These are phyloP conservation scores for Phylloporus gajari DNA, from an alignment of 1,284 basidiomycete species.

Conservation along the genomic window DNA sequence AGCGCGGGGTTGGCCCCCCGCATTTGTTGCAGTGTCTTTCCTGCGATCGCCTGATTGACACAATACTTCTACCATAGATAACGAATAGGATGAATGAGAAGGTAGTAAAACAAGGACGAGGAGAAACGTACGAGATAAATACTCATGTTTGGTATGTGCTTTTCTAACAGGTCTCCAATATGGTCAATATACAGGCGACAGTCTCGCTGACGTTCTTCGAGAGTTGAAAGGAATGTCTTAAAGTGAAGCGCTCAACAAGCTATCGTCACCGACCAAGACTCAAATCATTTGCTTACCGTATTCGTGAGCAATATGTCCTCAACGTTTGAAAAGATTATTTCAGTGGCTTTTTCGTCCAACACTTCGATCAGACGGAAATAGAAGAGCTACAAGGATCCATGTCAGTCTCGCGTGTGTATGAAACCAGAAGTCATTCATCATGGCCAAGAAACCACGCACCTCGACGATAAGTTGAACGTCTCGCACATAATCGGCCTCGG, in stretches of 20 bases:
- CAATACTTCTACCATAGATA: slow-evolving; percentile 80
- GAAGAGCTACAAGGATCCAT: slow-evolving; percentile 65
- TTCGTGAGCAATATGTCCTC: slow-evolving; percentile 91
- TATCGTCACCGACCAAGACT: background rate
- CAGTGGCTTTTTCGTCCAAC: slow-evolving; percentile 82
- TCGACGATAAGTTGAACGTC: slow-evolving; percentile 91
- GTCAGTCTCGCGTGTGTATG: slow-evolving; percentile 3
- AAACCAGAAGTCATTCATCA: background rate
- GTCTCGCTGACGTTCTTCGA: slow-evolving; percentile 91
- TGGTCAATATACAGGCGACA: slow-evolving; percentile 89
- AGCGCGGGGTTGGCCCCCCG: slow-evolving; percentile 75
- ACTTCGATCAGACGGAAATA: slow-evolving; percentile 81
- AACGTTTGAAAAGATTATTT: slow-evolving; percentile 91
- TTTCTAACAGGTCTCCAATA: slow-evolving; percentile 86
- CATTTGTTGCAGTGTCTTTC: slow-evolving; percentile 81
- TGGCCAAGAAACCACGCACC: slow-evolving; percentile 52
- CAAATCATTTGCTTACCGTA: slow-evolving; percentile 62
- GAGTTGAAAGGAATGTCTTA: slow-evolving; percentile 81
- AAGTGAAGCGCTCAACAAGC: background rate
- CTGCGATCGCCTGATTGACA: slow-evolving; percentile 86
- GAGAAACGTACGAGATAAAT: slow-evolving; percentile 74
- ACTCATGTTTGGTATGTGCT: slow-evolving; percentile 79
- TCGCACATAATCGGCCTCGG: slow-evolving; percentile 88
- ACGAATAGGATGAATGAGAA: background rate
- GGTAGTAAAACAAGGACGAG: background rate